A percentile compares a stretch with the other conserved stretches of the same genome.
These are phyloP conservation scores for Citrus unshiu DNA, from an alignment of 345 rosid genomes.

Conservation along the genomic window DNA sequence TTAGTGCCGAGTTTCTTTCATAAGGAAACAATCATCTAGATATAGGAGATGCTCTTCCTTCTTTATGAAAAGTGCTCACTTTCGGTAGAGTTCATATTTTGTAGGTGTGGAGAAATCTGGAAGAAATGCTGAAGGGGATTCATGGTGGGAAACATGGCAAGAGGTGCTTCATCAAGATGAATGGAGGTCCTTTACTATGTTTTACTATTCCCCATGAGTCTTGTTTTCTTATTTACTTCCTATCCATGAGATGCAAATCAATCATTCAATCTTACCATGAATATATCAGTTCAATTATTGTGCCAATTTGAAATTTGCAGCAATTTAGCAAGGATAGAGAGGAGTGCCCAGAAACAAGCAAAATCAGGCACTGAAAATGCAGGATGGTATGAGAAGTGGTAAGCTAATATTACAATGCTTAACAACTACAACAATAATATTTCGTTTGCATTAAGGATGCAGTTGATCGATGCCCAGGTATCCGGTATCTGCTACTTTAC, in stretches of 20 bases:
- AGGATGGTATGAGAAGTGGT: constrained; percentile 99
- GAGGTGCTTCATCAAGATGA: constrained; percentile 98
- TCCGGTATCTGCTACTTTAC: not conserved
- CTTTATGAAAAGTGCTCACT: not conserved
- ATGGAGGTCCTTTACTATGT: constrained; percentile 68
- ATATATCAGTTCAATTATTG: not conserved
- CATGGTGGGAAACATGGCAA: constrained; percentile 99
- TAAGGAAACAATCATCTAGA: not conserved
- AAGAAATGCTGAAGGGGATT: constrained; percentile 88
- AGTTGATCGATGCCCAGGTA: not conserved
- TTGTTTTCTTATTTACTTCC: constrained; percentile 1
- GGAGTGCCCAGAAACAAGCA: constrained; percentile 99
- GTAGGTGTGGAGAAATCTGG: constrained; percentile 98
- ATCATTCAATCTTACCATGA: not conserved
- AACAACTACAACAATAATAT: not conserved
- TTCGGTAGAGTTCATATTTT: constrained; percentile 19
- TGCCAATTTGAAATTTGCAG: constrained; percentile 39
- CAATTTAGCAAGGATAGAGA: constrained; percentile 93
- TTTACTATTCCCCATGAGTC: not conserved
- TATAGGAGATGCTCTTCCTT: not conserved
- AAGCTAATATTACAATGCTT: constrained; percentile 24
- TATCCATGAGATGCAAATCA: not conserved
- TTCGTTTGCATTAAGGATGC: not conserved
- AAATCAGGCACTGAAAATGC: constrained; percentile 92
- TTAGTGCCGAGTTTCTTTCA: not conserved